phyloP scores from a whole-genome alignment of 371 early-diverging fungal species.

The Mortierella sp. region DNA sequence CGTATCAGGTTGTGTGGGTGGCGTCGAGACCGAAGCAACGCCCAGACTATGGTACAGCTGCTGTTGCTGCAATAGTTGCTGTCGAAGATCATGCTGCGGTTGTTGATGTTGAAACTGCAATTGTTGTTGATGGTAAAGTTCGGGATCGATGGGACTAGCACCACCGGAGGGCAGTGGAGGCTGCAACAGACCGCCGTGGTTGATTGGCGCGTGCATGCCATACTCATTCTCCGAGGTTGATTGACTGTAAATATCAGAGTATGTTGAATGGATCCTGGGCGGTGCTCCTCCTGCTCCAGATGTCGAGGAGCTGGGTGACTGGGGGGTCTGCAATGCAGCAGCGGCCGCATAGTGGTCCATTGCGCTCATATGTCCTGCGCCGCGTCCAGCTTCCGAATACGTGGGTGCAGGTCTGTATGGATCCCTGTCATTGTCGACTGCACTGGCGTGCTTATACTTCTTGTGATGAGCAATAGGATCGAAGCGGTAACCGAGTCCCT shows the following conservation, averaged over 20 bases:
- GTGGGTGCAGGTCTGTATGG: not conserved
- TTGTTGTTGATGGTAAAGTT: not conserved
- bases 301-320: not conserved
- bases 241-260: not conserved
- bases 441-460: not conserved
- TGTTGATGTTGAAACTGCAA: not conserved
- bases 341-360: constrained; percentile 1
- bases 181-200: not conserved
- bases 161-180: not conserved
- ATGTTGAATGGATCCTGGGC: not conserved
- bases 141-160: not conserved
- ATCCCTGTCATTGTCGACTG: not conserved
- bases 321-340: not conserved
- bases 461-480: not conserved
- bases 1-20: not conserved
- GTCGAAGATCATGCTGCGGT: not conserved
- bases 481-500: not conserved
- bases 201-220: not conserved
- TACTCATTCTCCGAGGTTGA: not conserved
- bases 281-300: not conserved
- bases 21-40: not conserved
- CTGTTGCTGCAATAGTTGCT: not conserved
- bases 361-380: not conserved
- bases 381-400: not conserved
- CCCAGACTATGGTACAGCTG: constrained; percentile 1